These are phyloP conservation scores for Neotropicomus parvogracilis DNA, from an alignment of 1,284 basidiomycete species.

Conservation along the genomic window DNA sequence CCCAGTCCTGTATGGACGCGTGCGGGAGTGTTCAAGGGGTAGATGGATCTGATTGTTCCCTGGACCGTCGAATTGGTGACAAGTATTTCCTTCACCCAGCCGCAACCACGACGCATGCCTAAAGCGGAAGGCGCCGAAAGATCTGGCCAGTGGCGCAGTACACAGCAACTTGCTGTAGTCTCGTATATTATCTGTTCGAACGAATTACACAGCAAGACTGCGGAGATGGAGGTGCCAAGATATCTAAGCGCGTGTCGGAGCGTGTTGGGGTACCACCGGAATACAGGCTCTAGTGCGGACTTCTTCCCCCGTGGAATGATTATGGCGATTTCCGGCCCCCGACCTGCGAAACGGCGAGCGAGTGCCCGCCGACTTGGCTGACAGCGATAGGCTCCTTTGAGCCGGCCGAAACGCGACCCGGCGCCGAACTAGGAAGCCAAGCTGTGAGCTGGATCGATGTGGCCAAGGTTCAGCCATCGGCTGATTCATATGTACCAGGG, in stretches of 20 bases:
- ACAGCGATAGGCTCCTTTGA: background rate
- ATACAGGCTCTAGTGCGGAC: conserved; percentile 5
- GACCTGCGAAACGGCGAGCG: background rate
- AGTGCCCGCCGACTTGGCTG: background rate
- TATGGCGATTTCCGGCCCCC: conserved; percentile 14
- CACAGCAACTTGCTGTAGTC: conserved; percentile 14
- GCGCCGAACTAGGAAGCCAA: conserved; percentile 7
- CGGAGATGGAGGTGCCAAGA: background rate
- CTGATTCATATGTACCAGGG: background rate
- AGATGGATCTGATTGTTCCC: background rate
- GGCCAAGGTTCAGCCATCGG: background rate
- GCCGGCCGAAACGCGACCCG: background rate
- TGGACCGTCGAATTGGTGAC: background rate
- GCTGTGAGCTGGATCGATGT: background rate
- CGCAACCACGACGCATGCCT: conserved; percentile 6
- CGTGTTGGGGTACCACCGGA: conserved; percentile 3
- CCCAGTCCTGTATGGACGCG: background rate
- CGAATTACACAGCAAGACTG: conserved; percentile 16
- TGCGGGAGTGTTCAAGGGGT: background rate
- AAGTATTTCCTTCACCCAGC: background rate
- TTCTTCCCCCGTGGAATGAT: background rate
- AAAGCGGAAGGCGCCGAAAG: conserved; percentile 8
- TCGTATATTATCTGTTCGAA: background rate
- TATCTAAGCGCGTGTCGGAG: background rate
- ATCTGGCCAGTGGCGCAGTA: conserved; percentile 9